These are phyloP conservation scores for Syncephalastrum sp. DNA, from an alignment of 371 early-diverging fungal species.

Conservation along the genomic window DNA sequence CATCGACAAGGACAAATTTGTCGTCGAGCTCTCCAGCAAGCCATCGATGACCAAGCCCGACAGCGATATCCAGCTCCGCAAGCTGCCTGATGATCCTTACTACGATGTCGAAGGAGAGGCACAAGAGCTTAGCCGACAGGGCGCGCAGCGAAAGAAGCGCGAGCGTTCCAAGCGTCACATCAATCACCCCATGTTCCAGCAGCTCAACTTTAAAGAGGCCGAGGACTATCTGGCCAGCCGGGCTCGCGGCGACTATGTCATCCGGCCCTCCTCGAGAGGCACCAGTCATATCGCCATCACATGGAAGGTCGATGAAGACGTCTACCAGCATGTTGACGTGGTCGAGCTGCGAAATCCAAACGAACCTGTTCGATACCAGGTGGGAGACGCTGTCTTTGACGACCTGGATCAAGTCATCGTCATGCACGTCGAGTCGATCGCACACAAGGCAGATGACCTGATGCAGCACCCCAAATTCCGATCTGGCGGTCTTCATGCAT, in stretches of 20 bases:
- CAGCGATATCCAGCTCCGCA: conserved; percentile 48
- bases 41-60: conserved; percentile 52
- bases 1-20: conserved; percentile 77
- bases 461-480: conserved; percentile 66
- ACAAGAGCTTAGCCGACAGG: conserved; percentile 54
- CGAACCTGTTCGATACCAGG: conserved; percentile 34
- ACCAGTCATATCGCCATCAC: conserved; percentile 86
- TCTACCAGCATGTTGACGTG: conserved; percentile 93
- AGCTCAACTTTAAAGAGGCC: conserved; percentile 71
- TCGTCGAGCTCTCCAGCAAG: conserved; percentile 71
- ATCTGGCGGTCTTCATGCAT: conserved; percentile 30
- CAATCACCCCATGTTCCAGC: conserved; percentile 86
- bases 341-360: conserved; percentile 68
- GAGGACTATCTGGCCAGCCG: conserved; percentile 67
- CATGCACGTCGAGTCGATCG: conserved; percentile 82
- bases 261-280: conserved; percentile 91
- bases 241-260: conserved; percentile 81
- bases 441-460: conserved; percentile 65
- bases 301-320: conserved; percentile 85
- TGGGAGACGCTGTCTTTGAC: conserved; percentile 65
- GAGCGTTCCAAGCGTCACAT: conserved; percentile 57
- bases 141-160: conserved; percentile 43
- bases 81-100: conserved; percentile 58
- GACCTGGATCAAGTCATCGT: conserved; percentile 93
- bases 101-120: conserved; percentile 69